Evolutionary conservation across 192 early-diverging fungal genomes (phyloP).

Genomic region (Anaeromyces robustus): DNA sequence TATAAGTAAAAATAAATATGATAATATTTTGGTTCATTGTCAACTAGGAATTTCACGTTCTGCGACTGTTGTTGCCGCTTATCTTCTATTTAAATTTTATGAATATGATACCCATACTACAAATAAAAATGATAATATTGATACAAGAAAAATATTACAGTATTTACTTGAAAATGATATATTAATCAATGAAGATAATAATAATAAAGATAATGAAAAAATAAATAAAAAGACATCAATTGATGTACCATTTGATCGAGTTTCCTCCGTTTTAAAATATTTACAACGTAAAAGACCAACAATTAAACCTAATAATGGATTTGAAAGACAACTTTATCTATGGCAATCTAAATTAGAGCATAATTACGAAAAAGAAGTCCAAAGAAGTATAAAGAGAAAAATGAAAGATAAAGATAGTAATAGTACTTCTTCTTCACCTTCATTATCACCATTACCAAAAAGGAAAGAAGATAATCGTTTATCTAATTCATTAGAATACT

Average conservation of each 20-base stretch:
- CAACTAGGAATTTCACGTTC: not conserved
- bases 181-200: not conserved
- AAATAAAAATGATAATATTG: not conserved
- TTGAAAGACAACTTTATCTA: not conserved
- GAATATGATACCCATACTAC: not conserved
- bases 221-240: not conserved
- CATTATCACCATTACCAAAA: not conserved
- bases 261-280: not conserved
- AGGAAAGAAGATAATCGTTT: not conserved
- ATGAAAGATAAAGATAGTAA: not conserved
- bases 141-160: not conserved
- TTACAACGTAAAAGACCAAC: not conserved
- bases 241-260: not conserved
- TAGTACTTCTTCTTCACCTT: not conserved
- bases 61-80: not conserved
- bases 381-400: not conserved
- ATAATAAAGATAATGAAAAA: not conserved
- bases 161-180: not conserved
- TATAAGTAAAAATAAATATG: not conserved
- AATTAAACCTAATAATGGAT: not conserved
- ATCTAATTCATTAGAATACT: not conserved
- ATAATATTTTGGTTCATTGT: not conserved
- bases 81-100: not conserved
- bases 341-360: not conserved
- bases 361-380: not conserved